phyloP scores from a whole-genome alignment of 1,284 basidiomycete species.

The Meira miltonrushii region DNA sequence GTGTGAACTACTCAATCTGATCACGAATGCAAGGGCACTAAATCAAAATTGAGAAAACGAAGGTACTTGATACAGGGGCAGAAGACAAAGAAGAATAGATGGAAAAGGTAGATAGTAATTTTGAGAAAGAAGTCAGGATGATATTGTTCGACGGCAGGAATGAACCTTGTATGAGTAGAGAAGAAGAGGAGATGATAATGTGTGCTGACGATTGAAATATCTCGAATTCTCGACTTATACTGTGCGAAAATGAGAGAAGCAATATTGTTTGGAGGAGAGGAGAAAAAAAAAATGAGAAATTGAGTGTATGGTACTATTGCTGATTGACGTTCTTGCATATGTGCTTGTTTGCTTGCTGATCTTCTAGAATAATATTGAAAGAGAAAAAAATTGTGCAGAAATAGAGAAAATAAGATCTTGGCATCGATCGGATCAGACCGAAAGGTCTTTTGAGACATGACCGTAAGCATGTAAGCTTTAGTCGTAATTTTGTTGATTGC shows the following conservation, averaged over 20 bases:
- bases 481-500: neutral
- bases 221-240: too few species aligned
- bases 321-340: neutral
- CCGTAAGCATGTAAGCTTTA: neutral
- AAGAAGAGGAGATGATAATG: neutral
- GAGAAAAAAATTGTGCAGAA: neutral
- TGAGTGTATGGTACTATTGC: neutral
- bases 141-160: conserved; percentile 1
- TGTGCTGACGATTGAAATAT: neutral
- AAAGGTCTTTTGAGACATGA: neutral
- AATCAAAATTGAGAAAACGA: neutral
- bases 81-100: neutral
- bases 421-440: neutral
- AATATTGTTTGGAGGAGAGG: neutral
- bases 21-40: neutral
- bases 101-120: neutral
- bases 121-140: neutral
- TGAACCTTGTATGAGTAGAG: neutral
- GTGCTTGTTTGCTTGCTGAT: too few species aligned
- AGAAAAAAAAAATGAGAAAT: conserved; percentile 2
- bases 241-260: neutral
- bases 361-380: neutral
- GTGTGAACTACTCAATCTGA: neutral
- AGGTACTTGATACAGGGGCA: neutral
- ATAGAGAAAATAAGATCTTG: neutral